These are phyloP conservation scores for Citrus medica DNA, from an alignment of 345 rosid genomes.

Conservation along the genomic window DNA sequence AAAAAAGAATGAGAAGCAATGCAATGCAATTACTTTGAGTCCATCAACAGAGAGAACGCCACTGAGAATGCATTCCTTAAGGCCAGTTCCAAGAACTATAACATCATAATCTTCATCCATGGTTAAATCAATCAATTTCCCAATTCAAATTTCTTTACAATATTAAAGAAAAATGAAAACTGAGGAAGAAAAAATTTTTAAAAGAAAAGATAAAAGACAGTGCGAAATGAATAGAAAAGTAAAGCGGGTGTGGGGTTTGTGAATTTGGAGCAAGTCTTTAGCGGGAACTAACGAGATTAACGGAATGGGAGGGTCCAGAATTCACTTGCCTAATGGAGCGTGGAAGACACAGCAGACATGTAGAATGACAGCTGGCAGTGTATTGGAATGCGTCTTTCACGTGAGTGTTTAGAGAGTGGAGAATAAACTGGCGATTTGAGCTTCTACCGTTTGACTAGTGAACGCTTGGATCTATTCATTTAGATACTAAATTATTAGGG, in stretches of 20 bases:
- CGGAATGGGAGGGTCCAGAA: not conserved
- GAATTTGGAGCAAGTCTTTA: constrained; percentile 32
- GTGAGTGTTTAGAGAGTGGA: not conserved
- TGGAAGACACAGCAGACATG: not conserved
- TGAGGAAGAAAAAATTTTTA: not conserved
- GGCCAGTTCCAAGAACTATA: constrained; percentile 92
- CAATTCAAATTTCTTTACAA: not conserved
- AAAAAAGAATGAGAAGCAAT: not conserved
- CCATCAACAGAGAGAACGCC: constrained; percentile 95
- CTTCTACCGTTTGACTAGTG: not conserved
- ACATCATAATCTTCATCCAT: constrained; percentile 98
- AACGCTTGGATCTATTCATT: not conserved
- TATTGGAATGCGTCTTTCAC: not conserved
- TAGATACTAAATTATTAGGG: too few relatives aligned
- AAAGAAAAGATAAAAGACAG: not conserved
- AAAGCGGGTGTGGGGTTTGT: not conserved
- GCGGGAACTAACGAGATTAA: constrained; percentile 31
- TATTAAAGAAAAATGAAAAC: not conserved
- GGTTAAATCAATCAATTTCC: not conserved
- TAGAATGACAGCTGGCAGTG: not conserved
- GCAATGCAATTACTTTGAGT: constrained; percentile 52
- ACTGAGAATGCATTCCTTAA: constrained; percentile 93
- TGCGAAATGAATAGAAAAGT: not conserved
- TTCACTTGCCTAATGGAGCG: constrained; percentile 15
- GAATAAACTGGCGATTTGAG: not conserved